These are phyloP conservation scores for Fusarium sp. DNA, from an alignment of 2,329 filamentous ascomycete species.

Conservation along the genomic window DNA sequence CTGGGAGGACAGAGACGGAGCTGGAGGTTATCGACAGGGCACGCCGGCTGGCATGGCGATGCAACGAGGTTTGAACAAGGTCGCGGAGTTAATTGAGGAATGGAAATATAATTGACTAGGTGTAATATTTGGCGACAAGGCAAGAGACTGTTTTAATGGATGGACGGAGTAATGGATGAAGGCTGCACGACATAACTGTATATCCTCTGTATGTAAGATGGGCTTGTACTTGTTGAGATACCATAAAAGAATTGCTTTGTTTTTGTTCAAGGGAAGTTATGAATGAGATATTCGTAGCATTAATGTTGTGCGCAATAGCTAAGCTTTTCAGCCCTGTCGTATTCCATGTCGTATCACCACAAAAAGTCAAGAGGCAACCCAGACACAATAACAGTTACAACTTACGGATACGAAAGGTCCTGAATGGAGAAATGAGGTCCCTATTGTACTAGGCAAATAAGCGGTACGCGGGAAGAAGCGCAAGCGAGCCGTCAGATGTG, in stretches of 20 bases:
- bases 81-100: conserved; percentile 48
- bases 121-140: conserved; percentile 17
- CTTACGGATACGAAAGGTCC: conserved; percentile 18
- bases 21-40: conserved; percentile 45
- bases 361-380: neutral
- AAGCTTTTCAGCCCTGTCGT: conserved; percentile 9
- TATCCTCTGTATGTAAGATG: conserved; percentile 14
- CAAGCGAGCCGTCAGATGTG: conserved; percentile 8
- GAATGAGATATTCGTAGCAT: neutral
- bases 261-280: neutral
- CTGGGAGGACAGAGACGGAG: conserved; percentile 48
- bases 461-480: conserved; percentile 8
- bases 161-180: conserved; percentile 13
- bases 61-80: conserved; percentile 46
- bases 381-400: neutral
- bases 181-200: conserved; percentile 30
- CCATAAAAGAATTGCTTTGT: conserved; percentile 39
- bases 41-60: conserved; percentile 49
- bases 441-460: neutral
- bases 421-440: neutral
- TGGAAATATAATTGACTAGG: conserved; percentile 45
- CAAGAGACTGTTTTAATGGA: conserved; percentile 13
- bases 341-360: neutral
- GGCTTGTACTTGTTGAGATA: conserved; percentile 33
- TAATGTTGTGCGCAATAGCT: neutral